These are phyloP conservation scores for Arthrobotrys entomopaga DNA, from an alignment of 2,329 filamentous ascomycete genomes.

Conservation along the genomic window DNA sequence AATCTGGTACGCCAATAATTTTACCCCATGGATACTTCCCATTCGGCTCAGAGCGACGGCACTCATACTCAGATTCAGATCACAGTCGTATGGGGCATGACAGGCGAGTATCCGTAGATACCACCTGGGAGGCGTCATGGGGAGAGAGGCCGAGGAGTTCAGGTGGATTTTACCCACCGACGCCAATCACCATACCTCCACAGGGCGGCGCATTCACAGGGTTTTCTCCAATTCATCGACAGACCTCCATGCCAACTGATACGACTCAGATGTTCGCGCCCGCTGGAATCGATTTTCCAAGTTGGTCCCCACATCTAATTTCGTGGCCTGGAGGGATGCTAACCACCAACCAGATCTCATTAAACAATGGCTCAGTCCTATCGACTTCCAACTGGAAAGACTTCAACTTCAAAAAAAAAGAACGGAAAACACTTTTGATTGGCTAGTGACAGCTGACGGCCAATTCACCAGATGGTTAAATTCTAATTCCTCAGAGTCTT, in stretches of 20 bases:
- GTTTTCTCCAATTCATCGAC: constrained; percentile 43
- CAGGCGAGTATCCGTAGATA: constrained; percentile 44
- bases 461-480: constrained; percentile 51
- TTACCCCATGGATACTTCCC: constrained; percentile 54
- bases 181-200: constrained; percentile 9
- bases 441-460: constrained; percentile 47
- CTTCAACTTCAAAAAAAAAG: constrained; percentile 44
- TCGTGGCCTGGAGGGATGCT: constrained; percentile 8
- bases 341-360: constrained; percentile 26
- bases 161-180: constrained; percentile 41
- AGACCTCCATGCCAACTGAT: constrained; percentile 45
- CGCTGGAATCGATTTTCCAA: constrained; percentile 33
- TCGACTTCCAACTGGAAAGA: constrained; percentile 53
- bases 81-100: constrained; percentile 39
- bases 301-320: constrained; percentile 2
- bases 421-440: constrained; percentile 49
- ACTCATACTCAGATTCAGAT: constrained; percentile 55
- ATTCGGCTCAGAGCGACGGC: constrained; percentile 52
- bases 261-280: constrained; percentile 15
- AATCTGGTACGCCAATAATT: constrained; percentile 55
- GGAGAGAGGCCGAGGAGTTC: constrained; percentile 52
- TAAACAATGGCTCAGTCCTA: constrained; percentile 44
- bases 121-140: constrained; percentile 47
- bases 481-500: constrained; percentile 29
- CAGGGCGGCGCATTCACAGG: constrained; percentile 14